Conservation (phyloP, 192 early-diverging fungal species). For the Umbelopsis ramanniana region DNA sequence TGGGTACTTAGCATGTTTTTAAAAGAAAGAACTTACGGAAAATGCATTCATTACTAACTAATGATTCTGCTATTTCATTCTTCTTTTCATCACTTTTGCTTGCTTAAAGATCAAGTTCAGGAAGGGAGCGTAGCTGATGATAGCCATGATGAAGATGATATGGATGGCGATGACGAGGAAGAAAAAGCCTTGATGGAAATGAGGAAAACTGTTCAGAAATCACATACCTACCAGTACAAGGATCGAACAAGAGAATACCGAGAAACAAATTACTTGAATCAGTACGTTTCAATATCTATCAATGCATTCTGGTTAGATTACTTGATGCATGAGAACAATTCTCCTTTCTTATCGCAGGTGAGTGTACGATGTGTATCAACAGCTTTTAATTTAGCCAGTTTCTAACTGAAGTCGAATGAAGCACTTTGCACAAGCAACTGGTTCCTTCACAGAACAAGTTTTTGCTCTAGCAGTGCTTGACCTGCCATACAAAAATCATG, state of each 20-base stretch:
- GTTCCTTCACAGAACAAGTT: slow-evolving; percentile 38
- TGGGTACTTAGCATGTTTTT: too few relatives aligned
- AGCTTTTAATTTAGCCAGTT: background rate
- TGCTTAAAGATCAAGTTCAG: background rate
- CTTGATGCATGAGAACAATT: slow-evolving; percentile 35
- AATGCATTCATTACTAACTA: too few relatives aligned
- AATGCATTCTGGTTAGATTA: slow-evolving; percentile 55
- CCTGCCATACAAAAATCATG: slow-evolving; percentile 35
- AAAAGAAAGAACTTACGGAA: too few relatives aligned
- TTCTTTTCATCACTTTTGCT: too few relatives aligned
- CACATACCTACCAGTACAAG: slow-evolving; percentile 15
- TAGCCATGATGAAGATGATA: background rate
- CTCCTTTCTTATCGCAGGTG: slow-evolving; percentile 49
- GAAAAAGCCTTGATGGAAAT: slow-evolving; percentile 6
- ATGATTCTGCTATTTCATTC: too few relatives aligned
- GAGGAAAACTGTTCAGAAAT: background rate
- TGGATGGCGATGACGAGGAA: background rate
- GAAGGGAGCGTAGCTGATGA: background rate
- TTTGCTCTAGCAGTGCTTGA: slow-evolving; percentile 46
- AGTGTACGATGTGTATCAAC: background rate
- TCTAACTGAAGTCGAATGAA: slow-evolving; percentile 2
- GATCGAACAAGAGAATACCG: slow-evolving; percentile 44
- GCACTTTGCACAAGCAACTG: slow-evolving; percentile 45
- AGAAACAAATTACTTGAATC: slow-evolving; percentile 42
- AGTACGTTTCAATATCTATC: background rate